These are phyloP conservation scores for Cystobasidiaceae sp. DNA, from an alignment of 1,284 basidiomycete genomes.

Conservation along the genomic window DNA sequence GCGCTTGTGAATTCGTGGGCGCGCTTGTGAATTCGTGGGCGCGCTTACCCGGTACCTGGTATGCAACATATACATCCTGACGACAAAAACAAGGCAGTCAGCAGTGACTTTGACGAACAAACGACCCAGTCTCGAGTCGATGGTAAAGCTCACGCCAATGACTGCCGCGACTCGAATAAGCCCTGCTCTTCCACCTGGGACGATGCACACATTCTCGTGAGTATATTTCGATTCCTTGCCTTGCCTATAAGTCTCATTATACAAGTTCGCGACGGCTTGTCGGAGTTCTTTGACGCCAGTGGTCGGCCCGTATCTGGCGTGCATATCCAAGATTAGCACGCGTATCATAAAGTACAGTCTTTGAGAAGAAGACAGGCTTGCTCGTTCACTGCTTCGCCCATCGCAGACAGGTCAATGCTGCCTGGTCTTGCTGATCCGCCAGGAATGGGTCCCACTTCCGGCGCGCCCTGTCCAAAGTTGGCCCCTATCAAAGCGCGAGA, in stretches of 20 bases:
- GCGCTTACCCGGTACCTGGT: slow-evolving; percentile 35
- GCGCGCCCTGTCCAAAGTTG: slow-evolving; percentile 54
- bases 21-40: too few species aligned
- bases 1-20: too few species aligned
- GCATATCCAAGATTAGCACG: too few species aligned
- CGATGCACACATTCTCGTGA: slow-evolving; percentile 63
- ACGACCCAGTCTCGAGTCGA: background rate
- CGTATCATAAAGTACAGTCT: too few species aligned
- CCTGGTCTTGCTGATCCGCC: slow-evolving; percentile 63
- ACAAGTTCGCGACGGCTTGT: slow-evolving; percentile 73
- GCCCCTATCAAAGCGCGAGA: slow-evolving; percentile 3
- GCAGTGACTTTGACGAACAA: slow-evolving; percentile 38
- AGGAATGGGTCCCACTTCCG: slow-evolving; percentile 75
- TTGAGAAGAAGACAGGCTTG: slow-evolving; percentile 5
- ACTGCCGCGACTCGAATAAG: slow-evolving; percentile 85
- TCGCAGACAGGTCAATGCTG: slow-evolving; percentile 56
- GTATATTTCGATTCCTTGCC: slow-evolving; percentile 77
- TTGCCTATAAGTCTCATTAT: slow-evolving; percentile 79
- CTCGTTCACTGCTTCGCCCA: slow-evolving; percentile 57
- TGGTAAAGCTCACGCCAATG: slow-evolving; percentile 53
- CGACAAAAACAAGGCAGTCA: background rate
- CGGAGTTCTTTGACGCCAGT: slow-evolving; percentile 69
- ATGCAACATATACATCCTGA: slow-evolving; percentile 50
- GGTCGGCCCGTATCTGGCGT: slow-evolving; percentile 57
- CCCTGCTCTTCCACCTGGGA: slow-evolving; percentile 46